A percentile compares a stretch with the other conserved stretches of the same genome.
Conservation (phyloP, 2,329 filamentous ascomycete species). For the Beauveria scarabaeidicola region DNA sequence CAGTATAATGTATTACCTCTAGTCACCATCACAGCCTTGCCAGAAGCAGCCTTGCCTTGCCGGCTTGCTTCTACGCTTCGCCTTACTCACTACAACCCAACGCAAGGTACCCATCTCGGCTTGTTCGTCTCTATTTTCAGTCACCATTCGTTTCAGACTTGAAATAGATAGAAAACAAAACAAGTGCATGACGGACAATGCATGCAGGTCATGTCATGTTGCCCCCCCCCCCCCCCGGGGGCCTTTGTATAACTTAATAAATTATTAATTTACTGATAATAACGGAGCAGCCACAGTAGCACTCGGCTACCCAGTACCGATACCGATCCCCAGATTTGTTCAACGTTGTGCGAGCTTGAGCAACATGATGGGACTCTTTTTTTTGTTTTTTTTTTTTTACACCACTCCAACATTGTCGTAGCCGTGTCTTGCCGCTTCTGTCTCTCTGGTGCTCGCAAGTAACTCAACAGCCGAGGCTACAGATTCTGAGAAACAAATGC, state of each 20-base stretch:
- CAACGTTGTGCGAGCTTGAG: too few species aligned
- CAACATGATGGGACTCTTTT: too few species aligned
- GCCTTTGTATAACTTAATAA: too few species aligned
- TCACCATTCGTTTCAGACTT: background rate
- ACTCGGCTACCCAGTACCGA: too few species aligned
- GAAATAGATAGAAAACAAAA: background rate
- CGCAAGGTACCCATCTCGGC: background rate
- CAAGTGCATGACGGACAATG: background rate
- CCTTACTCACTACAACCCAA: background rate
- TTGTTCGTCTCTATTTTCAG: background rate
- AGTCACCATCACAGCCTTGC: background rate
- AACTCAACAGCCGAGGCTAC: too few species aligned
- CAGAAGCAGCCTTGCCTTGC: background rate
- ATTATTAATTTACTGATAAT: too few species aligned
- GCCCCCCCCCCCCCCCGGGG: too few species aligned
- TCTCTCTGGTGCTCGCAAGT: background rate
- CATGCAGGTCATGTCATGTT: background rate
- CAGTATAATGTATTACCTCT: too few species aligned
- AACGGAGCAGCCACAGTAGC: too few species aligned
- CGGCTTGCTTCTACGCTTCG: background rate
- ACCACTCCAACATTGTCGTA: too few species aligned
- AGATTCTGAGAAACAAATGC: background rate
- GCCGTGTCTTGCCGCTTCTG: background rate
- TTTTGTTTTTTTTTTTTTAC: too few species aligned
- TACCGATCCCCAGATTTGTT: too few species aligned